Base-by-base conservation (phyloP, 331 rosid genomes). In the Dryas integrifolia region DNA sequence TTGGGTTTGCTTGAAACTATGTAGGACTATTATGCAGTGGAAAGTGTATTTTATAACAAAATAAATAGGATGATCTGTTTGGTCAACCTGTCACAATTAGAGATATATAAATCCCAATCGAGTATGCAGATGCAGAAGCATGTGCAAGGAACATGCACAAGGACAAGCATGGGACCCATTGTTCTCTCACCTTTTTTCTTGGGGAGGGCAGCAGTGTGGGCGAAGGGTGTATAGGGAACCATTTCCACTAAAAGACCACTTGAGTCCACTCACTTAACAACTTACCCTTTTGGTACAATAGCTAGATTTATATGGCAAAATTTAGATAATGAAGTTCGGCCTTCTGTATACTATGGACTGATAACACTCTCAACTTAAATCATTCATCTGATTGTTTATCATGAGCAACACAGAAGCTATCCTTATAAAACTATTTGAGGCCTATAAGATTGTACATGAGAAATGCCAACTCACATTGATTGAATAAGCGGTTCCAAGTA, bases 401-500 rank as follows among this genome's bases (percentile, higher is more conserved):
- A 43, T 6, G 56, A 18, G 44, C 13, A 44, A 57, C 30, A 44
- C 6, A 40, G 10, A 41, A 6, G 41, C 51, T n/a, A 44, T 57
- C 46, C 9, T 9, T 24, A 44, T 15, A 46, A 55, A 43, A 56
- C 35, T 9, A 26, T 26, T 47, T 44, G 21, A 57, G 10, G 51
- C 12, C 40, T 46, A 26, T 7, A 69, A 6, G 7, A 69, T 53
- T 69, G 44, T 7, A 48, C 16, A 44, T 1, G 1, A 64, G 73
- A 46, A 52, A 52, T 49, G 51, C 43, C 69, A 80, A 85, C 97
- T 89, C 84, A 94, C 98, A 65, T 95, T 79, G 82, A 95, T 88
- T 60, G 98, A 95, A 85, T 95, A 95, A 65, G 92, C 98, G 75
- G 98, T 91, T 69, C 98, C 98, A 67, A 95, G 79, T 65, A 85